phyloP scores from a whole-genome alignment of 257 asterid species.

The Ehretia macrophylla region DNA sequence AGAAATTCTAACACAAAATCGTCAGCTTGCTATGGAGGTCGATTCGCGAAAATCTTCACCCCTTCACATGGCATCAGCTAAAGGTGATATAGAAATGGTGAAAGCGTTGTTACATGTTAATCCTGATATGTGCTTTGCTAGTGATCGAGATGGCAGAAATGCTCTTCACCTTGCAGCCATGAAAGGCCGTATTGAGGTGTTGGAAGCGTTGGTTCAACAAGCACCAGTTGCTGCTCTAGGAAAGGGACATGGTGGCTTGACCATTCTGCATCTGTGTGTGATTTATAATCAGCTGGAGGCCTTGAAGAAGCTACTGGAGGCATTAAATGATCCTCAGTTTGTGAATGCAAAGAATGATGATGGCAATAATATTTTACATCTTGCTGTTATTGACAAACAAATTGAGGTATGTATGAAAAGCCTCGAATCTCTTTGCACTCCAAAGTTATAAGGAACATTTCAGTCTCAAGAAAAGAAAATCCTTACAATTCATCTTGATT shows the following conservation, averaged over 20 bases:
- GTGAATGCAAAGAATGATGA: conserved; percentile 24
- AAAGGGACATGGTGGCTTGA: background rate
- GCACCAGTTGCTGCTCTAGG: background rate
- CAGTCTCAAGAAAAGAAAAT: no score
- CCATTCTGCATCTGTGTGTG: conserved; percentile 5
- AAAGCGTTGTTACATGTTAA: background rate
- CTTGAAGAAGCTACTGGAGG: background rate
- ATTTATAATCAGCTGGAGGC: background rate
- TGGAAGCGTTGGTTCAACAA: background rate
- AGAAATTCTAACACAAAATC: background rate
- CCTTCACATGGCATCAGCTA: background rate
- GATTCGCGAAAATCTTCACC: background rate
- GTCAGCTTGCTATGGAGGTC: background rate
- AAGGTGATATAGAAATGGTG: background rate
- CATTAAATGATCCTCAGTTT: conserved; percentile 9
- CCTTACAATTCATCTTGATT: no score
- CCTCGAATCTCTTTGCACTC: no score
- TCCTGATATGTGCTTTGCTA: conserved; percentile 18
- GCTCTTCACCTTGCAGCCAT: conserved; percentile 28
- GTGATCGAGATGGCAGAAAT: conserved; percentile 24
- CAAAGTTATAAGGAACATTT: no score
- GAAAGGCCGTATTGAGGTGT: background rate
- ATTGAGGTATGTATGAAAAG: background rate
- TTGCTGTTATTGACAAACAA: background rate
- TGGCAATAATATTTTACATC: conserved; percentile 39